Conservation (phyloP, 176 grass and related monocot genomes). For the Triticum timopheevii region DNA sequence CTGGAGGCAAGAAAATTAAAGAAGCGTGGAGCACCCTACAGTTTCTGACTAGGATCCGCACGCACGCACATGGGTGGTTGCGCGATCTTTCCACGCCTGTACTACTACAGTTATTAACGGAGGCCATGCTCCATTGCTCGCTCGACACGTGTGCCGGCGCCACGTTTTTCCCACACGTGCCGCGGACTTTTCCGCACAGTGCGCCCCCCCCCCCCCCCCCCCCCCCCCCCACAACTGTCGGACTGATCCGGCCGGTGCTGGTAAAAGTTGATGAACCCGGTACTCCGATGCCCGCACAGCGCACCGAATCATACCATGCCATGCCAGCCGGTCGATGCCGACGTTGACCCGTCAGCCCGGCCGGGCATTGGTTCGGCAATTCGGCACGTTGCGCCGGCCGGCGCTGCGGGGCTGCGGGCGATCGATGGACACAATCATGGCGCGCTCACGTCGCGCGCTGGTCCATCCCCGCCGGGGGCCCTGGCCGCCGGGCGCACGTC, state of each 20-base stretch:
- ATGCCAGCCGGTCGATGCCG: background rate
- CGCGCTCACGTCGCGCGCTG: background rate
- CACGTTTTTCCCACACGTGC: slow-evolving; percentile 18
- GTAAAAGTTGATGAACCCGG: background rate
- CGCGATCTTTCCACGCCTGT: too few species aligned
- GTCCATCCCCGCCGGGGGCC: background rate
- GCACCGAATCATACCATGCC: background rate
- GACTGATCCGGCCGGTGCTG: background rate
- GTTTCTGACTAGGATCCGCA: too few species aligned
- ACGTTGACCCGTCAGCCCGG: background rate
- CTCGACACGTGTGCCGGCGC: slow-evolving; percentile 18
- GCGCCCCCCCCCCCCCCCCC: background rate
- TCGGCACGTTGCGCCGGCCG: slow-evolving; percentile 20
- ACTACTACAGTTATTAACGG: too few species aligned
- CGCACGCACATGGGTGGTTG: too few species aligned
- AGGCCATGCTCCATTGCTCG: background rate
- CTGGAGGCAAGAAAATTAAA: too few species aligned
- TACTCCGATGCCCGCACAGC: background rate
- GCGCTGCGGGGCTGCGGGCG: background rate
- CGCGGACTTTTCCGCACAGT: slow-evolving; percentile 8
- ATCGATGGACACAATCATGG: background rate
- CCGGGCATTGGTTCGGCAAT: background rate
- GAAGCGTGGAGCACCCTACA: too few species aligned
- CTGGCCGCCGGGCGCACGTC: background rate
- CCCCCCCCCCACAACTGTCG: background rate